Evolutionary conservation across 768 basidiomycete genomes (phyloP).

Genomic region (Suillus americanus): DNA sequence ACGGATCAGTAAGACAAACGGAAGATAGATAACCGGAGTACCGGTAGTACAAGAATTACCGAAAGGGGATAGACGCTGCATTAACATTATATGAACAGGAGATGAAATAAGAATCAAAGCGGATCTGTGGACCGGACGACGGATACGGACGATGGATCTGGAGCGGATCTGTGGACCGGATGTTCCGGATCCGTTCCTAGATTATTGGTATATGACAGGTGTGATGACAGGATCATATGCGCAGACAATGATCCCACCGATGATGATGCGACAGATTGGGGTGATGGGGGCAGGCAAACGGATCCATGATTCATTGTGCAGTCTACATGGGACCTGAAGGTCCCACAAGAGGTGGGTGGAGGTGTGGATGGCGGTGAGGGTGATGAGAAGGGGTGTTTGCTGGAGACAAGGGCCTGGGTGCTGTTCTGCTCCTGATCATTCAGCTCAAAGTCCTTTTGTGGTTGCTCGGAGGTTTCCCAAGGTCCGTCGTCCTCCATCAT

Average conservation of each 20-base stretch:
- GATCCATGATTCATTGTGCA: accelerated
- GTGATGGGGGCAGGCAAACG: not conserved
- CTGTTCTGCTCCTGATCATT: not conserved
- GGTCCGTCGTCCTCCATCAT: not conserved
- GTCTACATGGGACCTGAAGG: not conserved
- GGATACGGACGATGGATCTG: no score
- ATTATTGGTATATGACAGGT: no score
- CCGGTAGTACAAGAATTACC: no score
- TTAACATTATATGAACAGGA: no score
- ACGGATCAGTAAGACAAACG: no score
- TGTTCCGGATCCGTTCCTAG: no score
- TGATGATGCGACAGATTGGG: not conserved
- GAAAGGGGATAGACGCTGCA: no score
- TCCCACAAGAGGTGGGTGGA: not conserved
- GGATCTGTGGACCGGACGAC: no score
- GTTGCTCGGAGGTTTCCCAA: no score
- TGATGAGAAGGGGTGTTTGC: not conserved
- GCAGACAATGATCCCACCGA: not conserved
- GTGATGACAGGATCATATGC: not conserved
- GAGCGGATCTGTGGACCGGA: no score
- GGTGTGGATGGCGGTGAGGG: not conserved
- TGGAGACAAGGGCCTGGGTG: not conserved
- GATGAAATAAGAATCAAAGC: no score
- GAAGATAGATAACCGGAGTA: no score
- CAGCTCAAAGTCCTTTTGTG: not conserved